Conservation (phyloP, 805 yeast genomes). For the Blastobotrys terrestris region DNA sequence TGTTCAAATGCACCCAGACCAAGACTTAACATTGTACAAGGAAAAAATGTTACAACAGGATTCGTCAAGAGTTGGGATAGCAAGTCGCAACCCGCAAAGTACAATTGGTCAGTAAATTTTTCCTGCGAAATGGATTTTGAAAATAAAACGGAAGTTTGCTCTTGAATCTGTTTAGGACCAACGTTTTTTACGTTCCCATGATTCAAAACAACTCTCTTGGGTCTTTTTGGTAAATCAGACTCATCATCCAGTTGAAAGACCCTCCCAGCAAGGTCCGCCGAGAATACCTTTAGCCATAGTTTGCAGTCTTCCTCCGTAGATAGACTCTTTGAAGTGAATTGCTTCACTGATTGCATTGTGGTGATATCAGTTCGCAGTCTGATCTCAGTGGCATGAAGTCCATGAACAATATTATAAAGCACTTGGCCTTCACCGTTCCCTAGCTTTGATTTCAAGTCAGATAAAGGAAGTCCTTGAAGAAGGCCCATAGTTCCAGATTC, state of each 20-base stretch:
- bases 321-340: conserved; percentile 57
- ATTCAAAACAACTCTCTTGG: conserved; percentile 45
- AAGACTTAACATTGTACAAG: conserved; percentile 2
- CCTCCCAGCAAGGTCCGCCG: conserved; percentile 70
- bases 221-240: conserved; percentile 36
- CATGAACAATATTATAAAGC: conserved; percentile 59
- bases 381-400: conserved; percentile 50
- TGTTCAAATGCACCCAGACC: conserved; percentile 2
- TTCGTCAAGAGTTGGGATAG: conserved; percentile 1
- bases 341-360: conserved; percentile 86
- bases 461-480: conserved; percentile 43
- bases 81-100: conserved; percentile 6
- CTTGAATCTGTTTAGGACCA: too few relatives aligned
- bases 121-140: conserved; percentile 6
- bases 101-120: conserved; percentile 1
- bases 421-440: conserved; percentile 46
- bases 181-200: conserved; percentile 23
- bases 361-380: conserved; percentile 57
- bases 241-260: conserved; percentile 62
- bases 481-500: conserved; percentile 34
- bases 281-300: conserved; percentile 78
- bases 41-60: not conserved
- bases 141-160: conserved; percentile 13
- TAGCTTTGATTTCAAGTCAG: conserved; percentile 33
- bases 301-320: conserved; percentile 47